phyloP scores from a whole-genome alignment of 2,329 filamentous ascomycete species.

The Ophiocordyceps australis region DNA sequence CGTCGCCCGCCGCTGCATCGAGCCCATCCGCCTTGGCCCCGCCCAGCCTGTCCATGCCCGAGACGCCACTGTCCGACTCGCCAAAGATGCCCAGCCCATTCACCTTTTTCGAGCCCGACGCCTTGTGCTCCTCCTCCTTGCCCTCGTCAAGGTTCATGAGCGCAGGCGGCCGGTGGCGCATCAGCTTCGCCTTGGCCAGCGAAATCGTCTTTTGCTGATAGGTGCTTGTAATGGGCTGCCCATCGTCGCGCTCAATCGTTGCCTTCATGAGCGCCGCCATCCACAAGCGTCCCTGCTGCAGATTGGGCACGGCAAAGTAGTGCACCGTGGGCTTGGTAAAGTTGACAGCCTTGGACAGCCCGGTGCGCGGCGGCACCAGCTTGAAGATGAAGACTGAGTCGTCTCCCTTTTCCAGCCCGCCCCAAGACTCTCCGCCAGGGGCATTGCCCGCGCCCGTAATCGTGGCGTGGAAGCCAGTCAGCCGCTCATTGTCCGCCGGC shows the following conservation, averaged over 20 bases:
- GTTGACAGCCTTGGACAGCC: conserved; percentile 77
- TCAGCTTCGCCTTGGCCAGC: conserved; percentile 67
- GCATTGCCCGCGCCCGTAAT: conserved; percentile 61
- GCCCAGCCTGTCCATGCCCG: conserved; percentile 21
- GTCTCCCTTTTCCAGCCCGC: conserved; percentile 25
- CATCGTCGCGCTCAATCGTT: conserved; percentile 84
- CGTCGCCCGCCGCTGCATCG: conserved; percentile 9
- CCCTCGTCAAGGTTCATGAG: conserved; percentile 51
- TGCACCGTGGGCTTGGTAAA: conserved; percentile 97
- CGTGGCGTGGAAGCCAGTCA: conserved; percentile 81
- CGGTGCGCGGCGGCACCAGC: conserved; percentile 75
- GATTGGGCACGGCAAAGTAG: conserved; percentile 88
- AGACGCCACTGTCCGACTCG: conserved; percentile 22
- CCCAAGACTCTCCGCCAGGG: conserved; percentile 18
- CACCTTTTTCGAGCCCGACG: conserved; percentile 6
- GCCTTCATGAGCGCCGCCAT: conserved; percentile 99
- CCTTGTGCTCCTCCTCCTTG: conserved; percentile 11
- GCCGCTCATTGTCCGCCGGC: conserved; percentile 75
- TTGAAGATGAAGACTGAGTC: conserved; percentile 95
- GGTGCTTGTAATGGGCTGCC: conserved; percentile 64
- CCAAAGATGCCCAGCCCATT: conserved; percentile 24
- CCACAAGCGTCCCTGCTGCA: conserved; percentile 80
- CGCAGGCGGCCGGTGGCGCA: conserved; percentile 79
- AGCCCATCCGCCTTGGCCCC: conserved; percentile 13
- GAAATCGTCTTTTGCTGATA: conserved; percentile 97